phyloP scores from a whole-genome alignment of 345 rosid genomes.

The Moricandia moricandioides region DNA sequence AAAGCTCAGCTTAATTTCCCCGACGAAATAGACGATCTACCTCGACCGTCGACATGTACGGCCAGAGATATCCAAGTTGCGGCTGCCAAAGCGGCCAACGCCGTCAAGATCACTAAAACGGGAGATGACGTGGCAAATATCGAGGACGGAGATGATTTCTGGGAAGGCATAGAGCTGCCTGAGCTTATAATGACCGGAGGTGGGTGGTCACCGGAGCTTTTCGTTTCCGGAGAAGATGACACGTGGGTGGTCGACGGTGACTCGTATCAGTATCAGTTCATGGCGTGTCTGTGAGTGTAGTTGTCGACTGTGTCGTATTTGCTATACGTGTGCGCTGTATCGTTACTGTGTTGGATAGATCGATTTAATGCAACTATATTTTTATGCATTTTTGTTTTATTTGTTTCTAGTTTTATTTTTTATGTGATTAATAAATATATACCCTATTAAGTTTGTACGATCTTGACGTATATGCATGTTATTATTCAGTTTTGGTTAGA shows the following conservation, averaged over 20 bases:
- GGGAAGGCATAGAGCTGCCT: conserved; percentile 78
- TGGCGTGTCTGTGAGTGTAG: conserved; percentile 47
- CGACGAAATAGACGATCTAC: conserved; percentile 57
- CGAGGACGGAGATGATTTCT: conserved; percentile 51
- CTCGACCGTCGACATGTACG: conserved; percentile 53
- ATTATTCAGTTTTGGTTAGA: neutral
- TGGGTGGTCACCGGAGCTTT: conserved; percentile 39
- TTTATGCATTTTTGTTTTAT: neutral
- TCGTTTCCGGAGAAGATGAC: conserved; percentile 46
- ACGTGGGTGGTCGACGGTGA: conserved; percentile 56
- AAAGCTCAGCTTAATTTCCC: conserved; percentile 87
- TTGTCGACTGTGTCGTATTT: conserved; percentile 29
- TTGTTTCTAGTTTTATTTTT: conserved; percentile 22
- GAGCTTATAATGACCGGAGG: conserved; percentile 45
- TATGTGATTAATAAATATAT: conserved; percentile 8
- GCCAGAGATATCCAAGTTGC: conserved; percentile 79
- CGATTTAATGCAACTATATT: conserved; percentile 31
- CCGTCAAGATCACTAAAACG: conserved; percentile 30
- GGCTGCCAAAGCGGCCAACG: conserved; percentile 66
- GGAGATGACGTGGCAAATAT: conserved; percentile 23
- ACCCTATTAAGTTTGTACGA: neutral
- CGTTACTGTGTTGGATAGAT: conserved; percentile 20
- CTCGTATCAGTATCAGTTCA: conserved; percentile 39
- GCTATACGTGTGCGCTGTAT: conserved; percentile 31
- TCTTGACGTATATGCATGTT: neutral